phyloP scores from a whole-genome alignment of 1,139 yeast species.

The Pichia sp. region DNA sequence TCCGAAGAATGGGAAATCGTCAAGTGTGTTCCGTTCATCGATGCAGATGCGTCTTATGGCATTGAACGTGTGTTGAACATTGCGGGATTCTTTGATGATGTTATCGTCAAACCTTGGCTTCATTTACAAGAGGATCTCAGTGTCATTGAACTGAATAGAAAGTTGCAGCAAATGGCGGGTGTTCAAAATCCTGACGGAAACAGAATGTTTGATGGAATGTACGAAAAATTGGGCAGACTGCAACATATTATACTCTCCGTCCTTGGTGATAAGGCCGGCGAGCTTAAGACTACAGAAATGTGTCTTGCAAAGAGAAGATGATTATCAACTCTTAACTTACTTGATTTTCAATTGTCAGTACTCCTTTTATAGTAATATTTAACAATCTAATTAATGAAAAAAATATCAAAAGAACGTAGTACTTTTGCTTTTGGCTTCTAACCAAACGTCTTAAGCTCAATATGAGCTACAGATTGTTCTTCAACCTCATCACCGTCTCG shows the following conservation, averaged over 20 bases:
- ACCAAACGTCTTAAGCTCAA: constrained; percentile 24
- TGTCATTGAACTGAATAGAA: constrained; percentile 15
- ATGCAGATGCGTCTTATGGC: constrained; percentile 39
- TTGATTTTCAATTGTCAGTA: background rate
- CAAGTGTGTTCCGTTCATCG: constrained; percentile 38
- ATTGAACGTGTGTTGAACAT: constrained; percentile 24
- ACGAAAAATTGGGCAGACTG: constrained; percentile 1
- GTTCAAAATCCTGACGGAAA: constrained; percentile 12
- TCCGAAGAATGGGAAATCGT: constrained; percentile 35
- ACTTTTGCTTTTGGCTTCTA: constrained; percentile 3
- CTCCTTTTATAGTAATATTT: background rate
- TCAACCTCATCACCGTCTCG: background rate
- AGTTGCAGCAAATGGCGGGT: constrained; percentile 17
- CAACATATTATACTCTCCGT: background rate
- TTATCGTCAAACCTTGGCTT: constrained; percentile 13
- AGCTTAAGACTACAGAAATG: constrained; percentile 8
- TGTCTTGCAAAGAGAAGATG: constrained; percentile 13
- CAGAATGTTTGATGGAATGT: constrained; percentile 12
- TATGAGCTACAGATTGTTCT: constrained; percentile 16
- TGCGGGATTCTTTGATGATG: constrained; percentile 1
- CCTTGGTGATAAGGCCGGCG: constrained; percentile 6
- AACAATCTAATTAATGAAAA: background rate
- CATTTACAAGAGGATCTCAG: constrained; percentile 13
- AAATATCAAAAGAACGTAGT: constrained; percentile 1
- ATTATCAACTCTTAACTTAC: background rate